phyloP scores from a whole-genome alignment of 1,284 basidiomycete genomes.

The Porogramme epimiltina region DNA sequence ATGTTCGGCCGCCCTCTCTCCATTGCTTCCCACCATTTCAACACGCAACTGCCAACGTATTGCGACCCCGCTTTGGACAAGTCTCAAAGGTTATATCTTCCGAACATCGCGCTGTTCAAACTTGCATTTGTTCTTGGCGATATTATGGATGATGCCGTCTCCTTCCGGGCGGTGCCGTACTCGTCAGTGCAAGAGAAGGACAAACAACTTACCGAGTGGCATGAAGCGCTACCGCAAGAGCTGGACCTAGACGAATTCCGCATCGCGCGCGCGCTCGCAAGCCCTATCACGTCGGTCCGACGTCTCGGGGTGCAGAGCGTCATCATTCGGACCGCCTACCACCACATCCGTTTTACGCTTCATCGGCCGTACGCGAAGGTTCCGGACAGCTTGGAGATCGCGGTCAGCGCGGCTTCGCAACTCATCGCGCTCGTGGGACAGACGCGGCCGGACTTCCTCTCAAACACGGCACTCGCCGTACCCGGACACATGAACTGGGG shows the following conservation, averaged over 20 bases:
- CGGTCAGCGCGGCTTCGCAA: slow-evolving; percentile 72
- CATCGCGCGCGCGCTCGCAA: slow-evolving; percentile 68
- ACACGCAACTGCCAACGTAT: slow-evolving; percentile 71
- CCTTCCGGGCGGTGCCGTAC: slow-evolving; percentile 72
- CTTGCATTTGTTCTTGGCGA: slow-evolving; percentile 77
- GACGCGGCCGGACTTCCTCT: slow-evolving; percentile 66
- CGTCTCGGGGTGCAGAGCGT: slow-evolving; percentile 76
- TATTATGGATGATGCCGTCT: slow-evolving; percentile 81
- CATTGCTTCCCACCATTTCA: slow-evolving; percentile 78
- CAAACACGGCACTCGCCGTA: slow-evolving; percentile 65
- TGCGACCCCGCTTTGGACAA: slow-evolving; percentile 61
- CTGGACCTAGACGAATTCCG: slow-evolving; percentile 75
- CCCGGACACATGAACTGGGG: slow-evolving; percentile 83
- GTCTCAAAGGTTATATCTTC: slow-evolving; percentile 62
- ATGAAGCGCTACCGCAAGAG: slow-evolving; percentile 69
- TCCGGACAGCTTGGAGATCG: slow-evolving; percentile 66
- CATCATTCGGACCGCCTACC: slow-evolving; percentile 71
- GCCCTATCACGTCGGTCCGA: slow-evolving; percentile 51
- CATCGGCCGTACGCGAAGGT: slow-evolving; percentile 75
- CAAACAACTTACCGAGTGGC: slow-evolving; percentile 66
- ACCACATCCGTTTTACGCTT: slow-evolving; percentile 80
- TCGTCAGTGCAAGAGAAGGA: slow-evolving; percentile 74
- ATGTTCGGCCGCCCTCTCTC: slow-evolving; percentile 78
- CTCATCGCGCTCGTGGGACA: slow-evolving; percentile 69
- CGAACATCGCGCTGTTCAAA: slow-evolving; percentile 73